phyloP scores from a whole-genome alignment of 2,329 filamentous ascomycete species.

The Fusarium cicatricum region DNA sequence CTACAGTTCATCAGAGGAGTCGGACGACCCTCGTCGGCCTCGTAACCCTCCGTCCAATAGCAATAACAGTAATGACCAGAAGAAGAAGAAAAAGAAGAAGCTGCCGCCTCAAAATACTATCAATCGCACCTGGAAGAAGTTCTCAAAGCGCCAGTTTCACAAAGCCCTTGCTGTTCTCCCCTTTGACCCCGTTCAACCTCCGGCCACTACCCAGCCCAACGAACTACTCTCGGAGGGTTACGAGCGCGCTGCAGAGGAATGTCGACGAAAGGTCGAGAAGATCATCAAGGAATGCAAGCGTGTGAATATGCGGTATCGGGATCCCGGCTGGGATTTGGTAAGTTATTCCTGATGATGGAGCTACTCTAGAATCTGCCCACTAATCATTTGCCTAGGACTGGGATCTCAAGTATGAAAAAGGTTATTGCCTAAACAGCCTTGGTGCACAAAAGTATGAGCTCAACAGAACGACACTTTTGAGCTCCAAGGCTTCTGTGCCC shows the following conservation, averaged over 20 bases:
- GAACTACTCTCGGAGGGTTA: slow-evolving; percentile 68
- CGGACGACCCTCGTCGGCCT: slow-evolving; percentile 55
- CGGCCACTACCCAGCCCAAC: slow-evolving; percentile 62
- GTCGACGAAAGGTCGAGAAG: slow-evolving; percentile 67
- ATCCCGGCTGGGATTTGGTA: slow-evolving; percentile 67
- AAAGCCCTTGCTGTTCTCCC: slow-evolving; percentile 72
- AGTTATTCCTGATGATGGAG: slow-evolving; percentile 33
- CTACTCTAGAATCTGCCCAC: not conserved
- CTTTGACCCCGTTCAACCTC: slow-evolving; percentile 65
- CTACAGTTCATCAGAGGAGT: slow-evolving; percentile 60
- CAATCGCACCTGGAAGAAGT: slow-evolving; percentile 71
- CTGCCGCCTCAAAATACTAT: slow-evolving; percentile 71
- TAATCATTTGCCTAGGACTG: slow-evolving; percentile 57
- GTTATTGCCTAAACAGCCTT: slow-evolving; percentile 63
- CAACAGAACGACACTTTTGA: slow-evolving; percentile 52
- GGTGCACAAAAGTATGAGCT: slow-evolving; percentile 62
- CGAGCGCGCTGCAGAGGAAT: slow-evolving; percentile 70
- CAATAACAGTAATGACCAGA: slow-evolving; percentile 49
- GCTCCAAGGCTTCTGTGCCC: slow-evolving; percentile 62
- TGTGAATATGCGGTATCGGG: slow-evolving; percentile 82
- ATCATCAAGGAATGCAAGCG: slow-evolving; percentile 72
- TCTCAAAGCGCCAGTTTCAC: slow-evolving; percentile 66
- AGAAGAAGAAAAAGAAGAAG: slow-evolving; percentile 60
- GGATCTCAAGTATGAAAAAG: slow-evolving; percentile 73
- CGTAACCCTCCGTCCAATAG: slow-evolving; percentile 46